Conservation (phyloP, 495 filamentous ascomycete genomes). For the Aspergillus kassunensis region DNA sequence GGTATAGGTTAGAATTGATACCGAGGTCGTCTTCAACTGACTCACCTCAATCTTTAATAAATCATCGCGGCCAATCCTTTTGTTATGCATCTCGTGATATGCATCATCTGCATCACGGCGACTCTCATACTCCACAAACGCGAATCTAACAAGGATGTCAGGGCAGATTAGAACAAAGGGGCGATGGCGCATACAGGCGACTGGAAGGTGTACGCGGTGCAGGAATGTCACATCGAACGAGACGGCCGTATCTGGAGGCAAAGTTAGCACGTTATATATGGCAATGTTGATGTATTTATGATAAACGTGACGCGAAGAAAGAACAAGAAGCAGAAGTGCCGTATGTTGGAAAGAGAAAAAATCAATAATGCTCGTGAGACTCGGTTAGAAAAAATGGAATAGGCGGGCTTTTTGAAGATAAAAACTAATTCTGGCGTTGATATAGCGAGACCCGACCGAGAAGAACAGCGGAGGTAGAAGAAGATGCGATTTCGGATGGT, state of each 20-base stretch:
- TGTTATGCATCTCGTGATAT: conserved; percentile 99
- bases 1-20: conserved; percentile 7
- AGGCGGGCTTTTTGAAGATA: conserved; percentile 7
- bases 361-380: not conserved
- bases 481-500: conserved; percentile 26
- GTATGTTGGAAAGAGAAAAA: not conserved
- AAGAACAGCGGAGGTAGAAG: conserved; percentile 17
- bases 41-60: conserved; percentile 95
- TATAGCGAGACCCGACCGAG: conserved; percentile 21
- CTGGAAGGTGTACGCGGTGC: conserved; percentile 89
- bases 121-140: conserved; percentile 99
- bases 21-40: not conserved
- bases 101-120: conserved; percentile 98
- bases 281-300: not conserved
- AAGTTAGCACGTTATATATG: conserved; percentile 11
- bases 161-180: conserved; percentile 14
- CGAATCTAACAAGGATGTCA: conserved; percentile 60
- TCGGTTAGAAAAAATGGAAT: not conserved
- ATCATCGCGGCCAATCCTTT: conserved; percentile 94
- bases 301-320: not conserved
- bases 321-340: not conserved
- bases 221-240: conserved; percentile 98
- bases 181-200: conserved; percentile 69
- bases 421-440: conserved; percentile 17
- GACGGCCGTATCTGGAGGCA: conserved; percentile 82